Base-by-base conservation (phyloP, 2,329 filamentous ascomycete genomes). In the Hypoxylon sp. region DNA sequence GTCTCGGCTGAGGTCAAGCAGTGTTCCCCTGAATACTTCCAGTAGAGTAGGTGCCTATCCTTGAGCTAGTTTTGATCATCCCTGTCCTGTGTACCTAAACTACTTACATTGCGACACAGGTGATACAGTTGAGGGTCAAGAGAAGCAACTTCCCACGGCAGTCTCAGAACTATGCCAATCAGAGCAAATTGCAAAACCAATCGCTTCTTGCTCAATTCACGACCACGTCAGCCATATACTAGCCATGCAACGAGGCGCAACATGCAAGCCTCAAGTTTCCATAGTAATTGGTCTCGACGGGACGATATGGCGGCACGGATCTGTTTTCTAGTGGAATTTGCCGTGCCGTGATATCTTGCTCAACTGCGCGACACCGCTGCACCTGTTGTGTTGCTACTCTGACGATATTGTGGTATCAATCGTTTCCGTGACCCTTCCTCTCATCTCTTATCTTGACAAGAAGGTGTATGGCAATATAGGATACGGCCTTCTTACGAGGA, bases 231-330 rank as follows among this genome's bases (percentile, higher is more conserved):
- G 15, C 15, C n/a, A 48, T 48, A 17, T 48, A 10, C 24, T 48
- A 5, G 17, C 24, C 24, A 30, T 48, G 44, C 44, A 26, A 26
- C 44, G 24, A 28, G 44, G 24, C 44, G 44, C 24, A 48, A 48
- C 13, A n/a, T 28, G 44, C 24, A 41, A 28, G 44, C 24, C 24
- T 28, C 15, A 17, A 15, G 11, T 26, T 13, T 24, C 7, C 20
- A 48, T 7, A 28, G 17, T 26, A n/a, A 26, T n/a, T 10, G 24
- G 24, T 26, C 22, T 47, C 44, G 37, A 39, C 37, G 17, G n/a
- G 37, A 41, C 37, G 37, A n/a, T 39, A n/a, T 39, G 37, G 37
- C n/a, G 37, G 37, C n/a, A 17, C 37, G 17, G 37, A 41, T 41
- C 10, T 41, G 37, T 41, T 10, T 11, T 20, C n/a, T 11, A 41